Evolutionary conservation across 805 yeast genomes (phyloP), one percentile per base, ranked within the genome.

Genomic region (Dipodascopsis tothii): DNA sequence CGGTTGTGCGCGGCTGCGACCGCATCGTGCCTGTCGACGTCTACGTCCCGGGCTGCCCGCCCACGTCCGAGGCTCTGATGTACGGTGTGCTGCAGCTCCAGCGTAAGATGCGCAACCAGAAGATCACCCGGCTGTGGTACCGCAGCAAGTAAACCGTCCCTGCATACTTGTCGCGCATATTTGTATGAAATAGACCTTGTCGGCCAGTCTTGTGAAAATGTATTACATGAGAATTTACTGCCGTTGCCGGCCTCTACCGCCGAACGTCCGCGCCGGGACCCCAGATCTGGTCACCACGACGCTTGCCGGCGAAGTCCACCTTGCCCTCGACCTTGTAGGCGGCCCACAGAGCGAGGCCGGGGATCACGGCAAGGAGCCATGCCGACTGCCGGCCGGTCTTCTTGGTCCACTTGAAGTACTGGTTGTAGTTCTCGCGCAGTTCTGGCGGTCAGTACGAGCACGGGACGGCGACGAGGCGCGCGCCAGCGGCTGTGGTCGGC

Each of bases 11-110:
- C 61, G 95, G 95, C 39, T 86, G 92, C 60, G 95, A 84, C 70
- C 71, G 95, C 60, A 72, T 84, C 44, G 80, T 85, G 35, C 95
- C 95, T 14, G 94, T 84, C 21, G 95, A 84, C 63, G 81, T 84
- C 33, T 84, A 85, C 60, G 94, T 84, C 42, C 95, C 95, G 17
- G 95, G 95, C 6, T 84, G 95, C 67, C 95, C 95, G 21, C 95
- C 95, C 30, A 82, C 94, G 20, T 75, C 88, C 42, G 95, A 84
- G 68, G 94, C 94, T 2, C 78, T 84, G 65, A 76, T 84, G 87
- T 84, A 84, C 63, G 95, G 95, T 47, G 81, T 84, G 27, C 81
- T 84, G 73, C 88, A 82, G 68, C 71, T 84, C 56, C 94, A 85
- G 66, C 82, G 82, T 78, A 85, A 84, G 74, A 84, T 84, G 87